Conservation (phyloP, 148 eudicot genomes). For the Chenopodium berlandieri region DNA sequence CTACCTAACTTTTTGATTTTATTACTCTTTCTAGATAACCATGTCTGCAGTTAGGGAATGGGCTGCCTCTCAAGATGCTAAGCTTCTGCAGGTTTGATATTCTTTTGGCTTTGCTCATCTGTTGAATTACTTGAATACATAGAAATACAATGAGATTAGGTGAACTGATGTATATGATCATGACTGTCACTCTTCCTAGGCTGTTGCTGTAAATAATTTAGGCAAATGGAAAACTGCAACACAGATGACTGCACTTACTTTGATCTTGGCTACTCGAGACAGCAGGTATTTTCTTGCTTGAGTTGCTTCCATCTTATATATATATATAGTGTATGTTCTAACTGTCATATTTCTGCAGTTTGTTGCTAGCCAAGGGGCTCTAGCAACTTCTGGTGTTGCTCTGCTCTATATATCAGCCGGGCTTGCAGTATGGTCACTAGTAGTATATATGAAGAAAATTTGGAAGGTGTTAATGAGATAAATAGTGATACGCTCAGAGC, state of each 20-base stretch:
- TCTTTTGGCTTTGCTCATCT: slow-evolving; percentile 7
- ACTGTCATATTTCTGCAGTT: slow-evolving; percentile 40
- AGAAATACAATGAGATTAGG: slow-evolving; percentile 9
- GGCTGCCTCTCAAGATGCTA: slow-evolving; percentile 87
- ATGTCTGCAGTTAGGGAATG: slow-evolving; percentile 98
- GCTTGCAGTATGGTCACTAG: slow-evolving; percentile 90
- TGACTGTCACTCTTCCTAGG: slow-evolving; percentile 44
- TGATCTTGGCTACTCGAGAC: slow-evolving; percentile 81
- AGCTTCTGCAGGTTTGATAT: slow-evolving; percentile 66
- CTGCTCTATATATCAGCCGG: slow-evolving; percentile 86
- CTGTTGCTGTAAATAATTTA: slow-evolving; percentile 94
- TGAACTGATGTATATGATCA: slow-evolving; percentile 4
- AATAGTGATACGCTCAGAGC: not conserved
- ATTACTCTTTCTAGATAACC: slow-evolving; percentile 57
- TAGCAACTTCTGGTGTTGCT: slow-evolving; percentile 64
- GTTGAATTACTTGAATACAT: not conserved
- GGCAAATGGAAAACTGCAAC: slow-evolving; percentile 99
- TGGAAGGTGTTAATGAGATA: slow-evolving; percentile 68
- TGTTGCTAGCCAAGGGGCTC: slow-evolving; percentile 44
- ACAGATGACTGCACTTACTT: slow-evolving; percentile 86
- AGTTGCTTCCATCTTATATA: too few relatives aligned
- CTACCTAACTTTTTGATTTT: not conserved
- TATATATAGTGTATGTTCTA: too few relatives aligned
- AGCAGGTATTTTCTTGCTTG: slow-evolving; percentile 50
- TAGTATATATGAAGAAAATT: slow-evolving; percentile 87